phyloP scores from a whole-genome alignment of 345 rosid species.

The Eucalyptus sp. region DNA sequence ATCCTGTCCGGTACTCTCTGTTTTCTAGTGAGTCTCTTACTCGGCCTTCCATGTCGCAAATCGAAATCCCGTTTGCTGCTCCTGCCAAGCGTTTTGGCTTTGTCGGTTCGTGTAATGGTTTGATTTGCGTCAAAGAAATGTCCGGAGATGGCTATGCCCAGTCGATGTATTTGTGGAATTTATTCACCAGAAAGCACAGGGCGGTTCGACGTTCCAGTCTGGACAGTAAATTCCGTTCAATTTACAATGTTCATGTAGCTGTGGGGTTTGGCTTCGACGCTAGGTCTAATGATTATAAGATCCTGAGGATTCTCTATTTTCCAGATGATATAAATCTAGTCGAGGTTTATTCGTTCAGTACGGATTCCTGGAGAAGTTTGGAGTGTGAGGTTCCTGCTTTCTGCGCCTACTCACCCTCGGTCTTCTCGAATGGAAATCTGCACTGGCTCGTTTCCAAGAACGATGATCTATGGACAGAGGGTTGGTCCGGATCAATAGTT shows the following conservation, averaged over 20 bases:
- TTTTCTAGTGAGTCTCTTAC: background rate
- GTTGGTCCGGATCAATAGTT: background rate
- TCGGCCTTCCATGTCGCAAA: background rate
- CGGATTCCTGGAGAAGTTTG: background rate
- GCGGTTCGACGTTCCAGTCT: background rate
- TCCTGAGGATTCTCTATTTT: no score
- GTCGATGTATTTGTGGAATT: background rate
- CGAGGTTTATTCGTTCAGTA: background rate
- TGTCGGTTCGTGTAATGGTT: background rate
- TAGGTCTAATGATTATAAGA: no score
- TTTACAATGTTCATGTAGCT: no score
- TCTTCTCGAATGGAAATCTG: background rate
- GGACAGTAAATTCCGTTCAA: no score
- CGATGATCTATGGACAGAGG: background rate
- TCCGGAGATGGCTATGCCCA: background rate
- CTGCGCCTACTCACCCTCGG: background rate
- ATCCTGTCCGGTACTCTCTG: background rate
- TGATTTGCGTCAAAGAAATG: background rate
- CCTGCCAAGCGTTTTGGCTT: background rate
- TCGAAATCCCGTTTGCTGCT: background rate
- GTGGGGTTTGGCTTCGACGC: no score
- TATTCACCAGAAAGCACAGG: background rate
- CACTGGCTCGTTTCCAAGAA: background rate
- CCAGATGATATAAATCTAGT: background rate
- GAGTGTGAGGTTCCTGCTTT: background rate